A percentile compares a stretch with the other conserved stretches of the same genome.
Conservation (phyloP, 1,139 yeast species). For the Yamadazyma triangularis region DNA sequence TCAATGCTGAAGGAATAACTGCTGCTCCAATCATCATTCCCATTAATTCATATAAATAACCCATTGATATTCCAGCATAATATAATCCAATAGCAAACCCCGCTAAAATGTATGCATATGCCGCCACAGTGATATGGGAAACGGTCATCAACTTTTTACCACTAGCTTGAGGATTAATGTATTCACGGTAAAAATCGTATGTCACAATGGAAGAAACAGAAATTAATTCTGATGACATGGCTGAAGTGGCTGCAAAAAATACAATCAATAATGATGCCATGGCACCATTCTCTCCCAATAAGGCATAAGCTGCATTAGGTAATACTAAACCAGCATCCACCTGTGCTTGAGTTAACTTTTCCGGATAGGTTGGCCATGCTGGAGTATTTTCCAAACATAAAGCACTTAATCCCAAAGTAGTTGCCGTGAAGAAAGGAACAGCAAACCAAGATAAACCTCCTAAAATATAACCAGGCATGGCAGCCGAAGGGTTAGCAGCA, state of each 20-base stretch:
- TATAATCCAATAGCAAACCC: slow-evolving; percentile 77
- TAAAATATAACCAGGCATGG: slow-evolving; percentile 82
- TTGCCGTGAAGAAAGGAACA: slow-evolving; percentile 75
- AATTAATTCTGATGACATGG: slow-evolving; percentile 83
- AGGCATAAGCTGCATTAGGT: slow-evolving; percentile 82
- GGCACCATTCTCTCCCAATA: slow-evolving; percentile 85
- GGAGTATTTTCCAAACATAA: slow-evolving; percentile 64
- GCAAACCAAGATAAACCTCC: slow-evolving; percentile 96
- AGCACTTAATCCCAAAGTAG: slow-evolving; percentile 82
- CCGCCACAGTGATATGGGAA: slow-evolving; percentile 63
- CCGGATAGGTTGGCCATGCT: slow-evolving; percentile 75
- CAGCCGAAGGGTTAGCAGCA: slow-evolving; percentile 79
- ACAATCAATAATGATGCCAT: slow-evolving; percentile 71
- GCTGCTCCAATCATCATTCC: slow-evolving; percentile 85
- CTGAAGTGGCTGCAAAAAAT: slow-evolving; percentile 80
- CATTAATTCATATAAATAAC: slow-evolving; percentile 81
- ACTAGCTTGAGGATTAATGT: slow-evolving; percentile 70
- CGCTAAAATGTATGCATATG: slow-evolving; percentile 68
- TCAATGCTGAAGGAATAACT: slow-evolving; percentile 70
- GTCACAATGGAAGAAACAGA: slow-evolving; percentile 83
- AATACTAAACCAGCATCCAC: slow-evolving; percentile 78
- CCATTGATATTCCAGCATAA: slow-evolving; percentile 83
- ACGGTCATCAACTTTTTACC: slow-evolving; percentile 66
- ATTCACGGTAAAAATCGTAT: slow-evolving; percentile 77
- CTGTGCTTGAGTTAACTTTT: slow-evolving; percentile 57